Conservation (phyloP, 805 yeast species). For the Crinitomyces ghanaensis region DNA sequence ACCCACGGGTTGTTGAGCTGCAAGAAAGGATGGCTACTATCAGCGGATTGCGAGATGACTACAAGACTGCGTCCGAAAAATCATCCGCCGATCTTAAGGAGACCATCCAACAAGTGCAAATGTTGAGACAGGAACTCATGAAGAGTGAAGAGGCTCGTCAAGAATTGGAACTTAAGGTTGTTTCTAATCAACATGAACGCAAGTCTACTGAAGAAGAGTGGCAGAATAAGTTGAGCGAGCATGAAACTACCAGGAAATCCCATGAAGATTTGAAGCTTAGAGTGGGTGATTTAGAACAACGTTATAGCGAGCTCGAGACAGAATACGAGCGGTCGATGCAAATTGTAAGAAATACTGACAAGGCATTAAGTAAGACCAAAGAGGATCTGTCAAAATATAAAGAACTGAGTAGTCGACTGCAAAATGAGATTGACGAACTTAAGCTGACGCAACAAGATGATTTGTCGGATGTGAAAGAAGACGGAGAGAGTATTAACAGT, state of each 20-base stretch:
- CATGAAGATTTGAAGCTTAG: too few species aligned
- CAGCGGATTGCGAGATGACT: constrained; percentile 16
- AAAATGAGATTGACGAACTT: constrained; percentile 59
- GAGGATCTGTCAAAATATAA: constrained; percentile 55
- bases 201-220: constrained; percentile 6
- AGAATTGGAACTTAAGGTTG: constrained; percentile 8
- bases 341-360: constrained; percentile 61
- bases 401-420: constrained; percentile 41
- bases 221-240: constrained; percentile 7
- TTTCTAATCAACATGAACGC: constrained; percentile 17
- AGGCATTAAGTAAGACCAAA: constrained; percentile 64
- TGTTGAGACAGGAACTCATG: constrained; percentile 15
- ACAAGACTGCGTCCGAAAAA: constrained; percentile 21
- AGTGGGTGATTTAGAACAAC: constrained; percentile 21
- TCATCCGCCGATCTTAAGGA: constrained; percentile 18
- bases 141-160: constrained; percentile 8
- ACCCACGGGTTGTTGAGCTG: constrained; percentile 5
- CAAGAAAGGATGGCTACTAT: constrained; percentile 6
- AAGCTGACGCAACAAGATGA: constrained; percentile 38
- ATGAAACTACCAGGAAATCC: too few species aligned
- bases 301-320: constrained; percentile 38
- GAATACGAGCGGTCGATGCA: constrained; percentile 63
- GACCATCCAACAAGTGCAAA: constrained; percentile 12
- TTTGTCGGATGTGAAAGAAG: constrained; percentile 16
- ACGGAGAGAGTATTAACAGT: constrained; percentile 24